Conservation (phyloP, 306 rosid genomes). For the Bauhinia variegata region DNA sequence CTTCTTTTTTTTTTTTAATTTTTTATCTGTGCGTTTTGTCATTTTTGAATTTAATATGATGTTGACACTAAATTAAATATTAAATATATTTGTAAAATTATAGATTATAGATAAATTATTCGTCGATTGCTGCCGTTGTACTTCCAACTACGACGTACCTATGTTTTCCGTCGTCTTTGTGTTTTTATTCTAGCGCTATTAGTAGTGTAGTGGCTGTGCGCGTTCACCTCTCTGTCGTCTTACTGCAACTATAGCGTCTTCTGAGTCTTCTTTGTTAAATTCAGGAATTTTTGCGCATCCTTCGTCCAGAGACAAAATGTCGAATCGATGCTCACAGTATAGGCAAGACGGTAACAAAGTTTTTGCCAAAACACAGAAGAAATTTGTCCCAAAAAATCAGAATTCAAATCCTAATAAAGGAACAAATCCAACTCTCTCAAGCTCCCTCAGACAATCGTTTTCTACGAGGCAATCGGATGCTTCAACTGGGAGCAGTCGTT, state of each 20-base stretch:
- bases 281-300: background rate
- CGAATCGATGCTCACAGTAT: constrained; percentile 47
- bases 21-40: too few relatives aligned
- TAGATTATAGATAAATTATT: too few relatives aligned
- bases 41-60: too few relatives aligned
- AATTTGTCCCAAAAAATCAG: constrained; percentile 67
- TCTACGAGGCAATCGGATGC: constrained; percentile 45
- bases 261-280: background rate
- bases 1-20: too few relatives aligned
- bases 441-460: constrained; percentile 60
- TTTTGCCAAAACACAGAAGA: constrained; percentile 54
- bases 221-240: background rate
- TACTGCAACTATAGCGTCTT: background rate
- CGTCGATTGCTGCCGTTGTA: constrained; percentile 47
- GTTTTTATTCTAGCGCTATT: too few relatives aligned
- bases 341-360: constrained; percentile 60
- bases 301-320: constrained; percentile 44
- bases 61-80: too few relatives aligned
- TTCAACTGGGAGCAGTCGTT: constrained; percentile 19
- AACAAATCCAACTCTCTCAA: constrained; percentile 60
- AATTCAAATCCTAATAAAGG: constrained; percentile 30
- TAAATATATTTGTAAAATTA: too few relatives aligned
- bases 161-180: constrained; percentile 39
- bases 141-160: too few relatives aligned
- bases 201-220: background rate